Evolutionary conservation across 2,329 filamentous ascomycete species (phyloP).

Genomic region (Diplodia mutila): DNA sequence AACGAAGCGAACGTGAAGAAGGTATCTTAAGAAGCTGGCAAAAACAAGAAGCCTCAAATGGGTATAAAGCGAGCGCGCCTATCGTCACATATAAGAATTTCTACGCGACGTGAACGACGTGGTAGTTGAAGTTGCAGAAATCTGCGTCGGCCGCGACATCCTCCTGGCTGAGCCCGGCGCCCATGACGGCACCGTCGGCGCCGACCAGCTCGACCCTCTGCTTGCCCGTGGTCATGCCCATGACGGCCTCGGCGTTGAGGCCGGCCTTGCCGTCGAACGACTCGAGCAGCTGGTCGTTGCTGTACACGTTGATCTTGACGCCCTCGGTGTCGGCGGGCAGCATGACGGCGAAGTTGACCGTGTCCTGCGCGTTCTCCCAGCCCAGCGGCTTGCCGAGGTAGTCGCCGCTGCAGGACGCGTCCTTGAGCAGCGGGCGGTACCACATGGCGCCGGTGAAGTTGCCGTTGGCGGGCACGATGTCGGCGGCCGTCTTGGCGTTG

Average conservation of each 20-base stretch:
- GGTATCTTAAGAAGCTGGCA: not conserved
- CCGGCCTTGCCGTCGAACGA: slow-evolving; percentile 16
- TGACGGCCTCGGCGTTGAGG: slow-evolving; percentile 7
- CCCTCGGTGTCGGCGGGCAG: slow-evolving; percentile 3
- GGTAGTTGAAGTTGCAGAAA: slow-evolving; percentile 25
- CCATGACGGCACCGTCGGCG: not conserved
- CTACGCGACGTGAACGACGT: slow-evolving; percentile 15
- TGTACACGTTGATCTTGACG: slow-evolving; percentile 15
- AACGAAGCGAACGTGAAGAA: not conserved
- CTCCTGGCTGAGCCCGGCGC: slow-evolving; percentile 2
- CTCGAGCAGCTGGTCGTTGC: slow-evolving; percentile 3
- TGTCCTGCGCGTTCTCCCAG: slow-evolving; percentile 20
- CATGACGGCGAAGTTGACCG: slow-evolving; percentile 19
- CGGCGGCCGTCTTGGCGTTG: slow-evolving; percentile 31
- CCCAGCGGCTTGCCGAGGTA: slow-evolving; percentile 14
- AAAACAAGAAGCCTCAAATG: not conserved
- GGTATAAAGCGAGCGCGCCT: not conserved
- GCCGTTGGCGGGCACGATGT: slow-evolving; percentile 10
- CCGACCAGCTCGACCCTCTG: slow-evolving; percentile 7
- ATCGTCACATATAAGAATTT: too few species aligned
- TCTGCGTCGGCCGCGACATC: slow-evolving; percentile 17
- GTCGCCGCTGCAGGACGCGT: slow-evolving; percentile 1
- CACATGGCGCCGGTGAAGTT: slow-evolving; percentile 18
- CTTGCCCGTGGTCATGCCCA: slow-evolving; percentile 9
- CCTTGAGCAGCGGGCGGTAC: slow-evolving; percentile 22